Evolutionary conservation across 805 yeast species (phyloP).

Genomic region (Cyberlindnera mrakii): DNA sequence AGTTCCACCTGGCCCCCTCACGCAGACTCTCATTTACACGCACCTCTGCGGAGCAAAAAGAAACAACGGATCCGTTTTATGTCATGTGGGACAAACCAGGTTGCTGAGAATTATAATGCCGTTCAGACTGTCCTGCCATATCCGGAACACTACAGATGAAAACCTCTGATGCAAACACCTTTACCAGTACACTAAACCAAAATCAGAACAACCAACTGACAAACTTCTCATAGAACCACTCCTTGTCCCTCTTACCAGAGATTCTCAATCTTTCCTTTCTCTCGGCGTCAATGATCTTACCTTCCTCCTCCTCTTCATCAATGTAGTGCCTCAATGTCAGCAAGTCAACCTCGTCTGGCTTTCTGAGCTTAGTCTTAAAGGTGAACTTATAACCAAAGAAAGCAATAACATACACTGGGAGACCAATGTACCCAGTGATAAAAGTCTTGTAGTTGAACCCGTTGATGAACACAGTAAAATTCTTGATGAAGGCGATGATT

Average conservation of each 20-base stretch:
- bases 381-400: conserved; percentile 55
- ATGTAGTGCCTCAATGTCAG: conserved; percentile 42
- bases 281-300: conserved; percentile 22
- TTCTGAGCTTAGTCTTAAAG: conserved; percentile 41
- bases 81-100: no score
- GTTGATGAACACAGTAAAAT: conserved; percentile 66
- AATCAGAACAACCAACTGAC: conserved; percentile 44
- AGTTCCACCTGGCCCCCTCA: no score
- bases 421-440: conserved; percentile 68
- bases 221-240: conserved; percentile 42
- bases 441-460: conserved; percentile 57
- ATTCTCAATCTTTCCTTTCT: conserved; percentile 20
- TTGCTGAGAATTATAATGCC: no score
- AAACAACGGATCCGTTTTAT: no score
- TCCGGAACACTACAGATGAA: no score
- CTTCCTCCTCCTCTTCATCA: conserved; percentile 24
- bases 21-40: no score
- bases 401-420: conserved; percentile 51
- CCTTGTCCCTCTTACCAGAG: conserved; percentile 27
- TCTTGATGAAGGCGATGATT: conserved; percentile 56
- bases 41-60: no score
- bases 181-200: not conserved
- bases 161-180: no score
- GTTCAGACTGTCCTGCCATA: no score
- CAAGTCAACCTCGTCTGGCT: conserved; percentile 56